Evolutionary conservation across 495 filamentous ascomycete genomes (phyloP), one percentile per base, ranked within the genome.

Genomic region (Pseudoneurospora amorphoporcata): DNA sequence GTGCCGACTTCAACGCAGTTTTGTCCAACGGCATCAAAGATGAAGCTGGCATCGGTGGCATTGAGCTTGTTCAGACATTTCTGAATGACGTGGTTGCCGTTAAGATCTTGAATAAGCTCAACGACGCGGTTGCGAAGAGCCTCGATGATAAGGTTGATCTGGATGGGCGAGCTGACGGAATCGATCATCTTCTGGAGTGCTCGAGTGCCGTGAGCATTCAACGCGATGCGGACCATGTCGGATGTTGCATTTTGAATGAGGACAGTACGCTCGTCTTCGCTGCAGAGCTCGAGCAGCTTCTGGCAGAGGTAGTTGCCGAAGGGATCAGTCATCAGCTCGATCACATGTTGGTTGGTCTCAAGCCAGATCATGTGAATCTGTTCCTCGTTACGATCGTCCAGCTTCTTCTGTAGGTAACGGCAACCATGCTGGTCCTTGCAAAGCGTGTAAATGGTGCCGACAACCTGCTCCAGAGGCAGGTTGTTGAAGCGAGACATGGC

Each of bases 161-260:
- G 86, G 76, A 91, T 89, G 4, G 87, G 84, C 40, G 92, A 94
- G 61, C 91, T 90, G 76, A 99, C 92, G 76, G 92, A 95, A 79
- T 99, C 95, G 73, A 99, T 98, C 95, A 99, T 99, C 86, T 98
- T 98, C 83, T 99, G 95, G 72, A 99, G 82, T 75, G 95, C 95
- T 39, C 95, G 89, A 45, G 95, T 99, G 72, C 95, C 95, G 82
- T 99, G 95, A 83, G 96, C 93, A 81, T 98, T 98, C 70, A 98
- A 83, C 8, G 96, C 95, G 79, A 98, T 98, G 71, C 89, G 88
- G 35, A 97, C 94, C 81, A 99, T 90, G 69, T 94, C 88, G 10
- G 89, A 86, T 10, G 93, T 87, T 14, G 95, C 93, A 77, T 95
- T 97, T 78, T 94, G 89, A 77, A 99, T 93, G 40, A 99, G 86